phyloP scores from a whole-genome alignment of 2,329 filamentous ascomycete genomes.

The Claviceps fusiformis region DNA sequence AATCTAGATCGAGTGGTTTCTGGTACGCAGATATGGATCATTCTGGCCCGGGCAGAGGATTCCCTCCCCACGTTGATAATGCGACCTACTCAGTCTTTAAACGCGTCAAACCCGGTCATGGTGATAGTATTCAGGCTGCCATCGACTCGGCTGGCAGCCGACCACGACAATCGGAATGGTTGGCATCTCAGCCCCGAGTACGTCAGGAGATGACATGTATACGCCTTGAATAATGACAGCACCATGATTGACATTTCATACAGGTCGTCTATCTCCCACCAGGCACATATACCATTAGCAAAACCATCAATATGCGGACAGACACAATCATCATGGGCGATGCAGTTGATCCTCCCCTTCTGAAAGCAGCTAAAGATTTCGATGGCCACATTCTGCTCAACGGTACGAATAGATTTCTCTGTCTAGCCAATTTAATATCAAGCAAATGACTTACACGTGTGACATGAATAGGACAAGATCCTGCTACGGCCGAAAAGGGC shows the following conservation, averaged over 20 bases:
- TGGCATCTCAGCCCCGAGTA: conserved; percentile 28
- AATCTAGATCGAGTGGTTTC: conserved; percentile 15
- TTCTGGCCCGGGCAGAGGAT: conserved; percentile 21
- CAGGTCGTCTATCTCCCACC: conserved; percentile 28
- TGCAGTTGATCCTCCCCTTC: conserved; percentile 26
- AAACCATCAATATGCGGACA: conserved; percentile 28
- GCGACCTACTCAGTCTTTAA: conserved; percentile 26
- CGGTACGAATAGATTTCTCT: conserved; percentile 10
- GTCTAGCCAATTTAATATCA: background rate
- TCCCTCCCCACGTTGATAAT: conserved; percentile 25
- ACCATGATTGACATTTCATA: background rate
- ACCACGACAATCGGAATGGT: conserved; percentile 22
- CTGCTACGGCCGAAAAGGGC: conserved; percentile 16
- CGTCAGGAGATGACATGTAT: background rate
- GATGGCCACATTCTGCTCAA: conserved; percentile 19
- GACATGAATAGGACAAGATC: conserved; percentile 16
- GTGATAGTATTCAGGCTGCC: conserved; percentile 22
- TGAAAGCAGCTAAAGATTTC: conserved; percentile 26
- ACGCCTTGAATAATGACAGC: too few relatives aligned
- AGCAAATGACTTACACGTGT: background rate
- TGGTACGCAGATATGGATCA: conserved; percentile 32
- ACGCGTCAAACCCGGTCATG: conserved; percentile 24
- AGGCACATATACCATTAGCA: conserved; percentile 25
- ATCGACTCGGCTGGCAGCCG: conserved; percentile 23
- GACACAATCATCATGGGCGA: conserved; percentile 34